Evolutionary conservation across 2,329 filamentous ascomycete genomes (phyloP).

Genomic region (Fusarium neocosmosporiellum): DNA sequence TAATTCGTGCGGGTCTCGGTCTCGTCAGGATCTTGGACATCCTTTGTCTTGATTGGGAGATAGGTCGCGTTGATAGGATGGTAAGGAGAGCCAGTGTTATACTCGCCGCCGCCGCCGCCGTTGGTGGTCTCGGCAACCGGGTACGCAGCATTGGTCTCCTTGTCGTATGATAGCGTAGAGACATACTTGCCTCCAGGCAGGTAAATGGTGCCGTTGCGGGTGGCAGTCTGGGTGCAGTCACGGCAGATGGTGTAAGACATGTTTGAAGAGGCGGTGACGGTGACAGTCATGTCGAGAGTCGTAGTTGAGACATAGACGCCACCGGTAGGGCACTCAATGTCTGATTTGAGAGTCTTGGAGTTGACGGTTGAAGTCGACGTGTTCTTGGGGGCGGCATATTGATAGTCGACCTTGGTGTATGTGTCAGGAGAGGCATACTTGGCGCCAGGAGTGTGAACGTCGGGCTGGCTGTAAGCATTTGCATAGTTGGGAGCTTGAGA

Average conservation of each 20-base stretch:
- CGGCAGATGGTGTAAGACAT: constrained; percentile 29
- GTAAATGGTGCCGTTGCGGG: constrained; percentile 15
- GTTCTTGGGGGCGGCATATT: constrained; percentile 17
- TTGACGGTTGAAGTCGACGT: constrained; percentile 19
- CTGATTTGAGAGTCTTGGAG: constrained; percentile 16
- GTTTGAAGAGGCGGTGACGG: constrained; percentile 46
- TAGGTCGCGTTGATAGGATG: constrained; percentile 23
- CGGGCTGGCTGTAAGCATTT: constrained; percentile 14
- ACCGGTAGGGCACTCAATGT: constrained; percentile 36
- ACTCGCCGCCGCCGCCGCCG: not conserved
- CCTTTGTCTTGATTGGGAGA: constrained; percentile 7
- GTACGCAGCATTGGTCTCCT: constrained; percentile 1
- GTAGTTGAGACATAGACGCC: constrained; percentile 45
- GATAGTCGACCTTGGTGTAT: not conserved
- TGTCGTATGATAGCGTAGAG: constrained; percentile 23
- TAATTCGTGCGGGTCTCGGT: constrained; percentile 9
- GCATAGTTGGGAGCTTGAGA: not conserved
- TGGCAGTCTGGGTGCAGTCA: constrained; percentile 21
- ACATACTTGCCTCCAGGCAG: constrained; percentile 22
- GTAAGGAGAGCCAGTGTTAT: constrained; percentile 16
- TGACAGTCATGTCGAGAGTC: constrained; percentile 50
- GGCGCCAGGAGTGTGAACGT: constrained; percentile 15
- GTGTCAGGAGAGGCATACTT: constrained; percentile 1
- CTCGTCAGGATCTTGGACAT: not conserved
- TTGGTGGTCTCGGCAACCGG: not conserved